These are phyloP conservation scores for Aspergillus panamensis DNA, from an alignment of 495 filamentous ascomycete species.

Conservation along the genomic window DNA sequence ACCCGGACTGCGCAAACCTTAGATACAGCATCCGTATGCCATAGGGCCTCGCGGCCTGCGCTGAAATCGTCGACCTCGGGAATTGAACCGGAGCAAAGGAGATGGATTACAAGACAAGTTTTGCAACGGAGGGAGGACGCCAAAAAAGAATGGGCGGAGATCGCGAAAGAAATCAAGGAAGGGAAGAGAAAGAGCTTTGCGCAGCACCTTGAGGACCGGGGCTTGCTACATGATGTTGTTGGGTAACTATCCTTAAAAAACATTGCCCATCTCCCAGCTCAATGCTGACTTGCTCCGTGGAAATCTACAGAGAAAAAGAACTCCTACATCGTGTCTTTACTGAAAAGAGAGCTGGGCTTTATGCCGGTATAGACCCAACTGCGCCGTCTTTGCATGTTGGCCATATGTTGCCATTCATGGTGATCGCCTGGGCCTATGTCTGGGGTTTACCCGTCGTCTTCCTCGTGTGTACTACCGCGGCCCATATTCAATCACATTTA, in stretches of 20 bases:
- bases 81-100: conserved; percentile 27
- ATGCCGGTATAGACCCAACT: conserved; percentile 90
- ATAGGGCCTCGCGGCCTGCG: conserved; percentile 18
- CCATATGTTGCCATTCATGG: conserved; percentile 91
- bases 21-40: conserved; percentile 16
- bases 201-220: conserved; percentile 72
- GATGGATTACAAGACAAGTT: conserved; percentile 50
- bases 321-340: conserved; percentile 68
- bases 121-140: conserved; percentile 52
- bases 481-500: background rate
- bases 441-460: conserved; percentile 72
- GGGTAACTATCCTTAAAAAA: conserved; percentile 55
- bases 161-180: conserved; percentile 53
- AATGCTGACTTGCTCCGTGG: conserved; percentile 11
- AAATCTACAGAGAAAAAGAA: conserved; percentile 49
- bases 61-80: conserved; percentile 3
- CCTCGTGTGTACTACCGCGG: conserved; percentile 46
- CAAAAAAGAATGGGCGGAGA: conserved; percentile 52
- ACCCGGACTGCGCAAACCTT: conserved; percentile 23
- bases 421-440: conserved; percentile 87
- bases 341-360: conserved; percentile 67
- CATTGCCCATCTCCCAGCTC: background rate
- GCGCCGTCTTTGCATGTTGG: conserved; percentile 88
- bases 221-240: conserved; percentile 73
- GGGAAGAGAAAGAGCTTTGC: conserved; percentile 63